phyloP scores from a whole-genome alignment of 129 eudicot species.

The Daucus carota region DH1_v3.0 NC_030382.2:30173501-30174000 shows the following conservation, averaged over 20 bases:
- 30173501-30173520: conserved; percentile 18
- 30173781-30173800: background rate
- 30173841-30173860: background rate
- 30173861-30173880: background rate
- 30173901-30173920: too few relatives aligned
- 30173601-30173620: conserved; percentile 52
- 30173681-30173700: conserved; percentile 66
- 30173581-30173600: conserved; percentile 43
- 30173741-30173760: background rate
- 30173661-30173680: conserved; percentile 58
- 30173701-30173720: conserved; percentile 9
- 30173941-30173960: too few relatives aligned
- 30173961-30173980: too few relatives aligned
- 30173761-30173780: background rate
- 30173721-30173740: background rate
- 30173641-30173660: conserved; percentile 67
- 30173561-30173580: conserved; percentile 23
- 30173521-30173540: conserved; percentile 31
- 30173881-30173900: background rate
- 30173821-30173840: background rate
- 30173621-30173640: conserved; percentile 63
- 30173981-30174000: too few relatives aligned
- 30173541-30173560: conserved; percentile 18
- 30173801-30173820: background rate
- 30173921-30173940: too few relatives aligned